Evolutionary conservation across 148 eudicot species (phyloP), one percentile per base, ranked within the genome.

Genomic region (Vaccinium vitisidaea): DNA sequence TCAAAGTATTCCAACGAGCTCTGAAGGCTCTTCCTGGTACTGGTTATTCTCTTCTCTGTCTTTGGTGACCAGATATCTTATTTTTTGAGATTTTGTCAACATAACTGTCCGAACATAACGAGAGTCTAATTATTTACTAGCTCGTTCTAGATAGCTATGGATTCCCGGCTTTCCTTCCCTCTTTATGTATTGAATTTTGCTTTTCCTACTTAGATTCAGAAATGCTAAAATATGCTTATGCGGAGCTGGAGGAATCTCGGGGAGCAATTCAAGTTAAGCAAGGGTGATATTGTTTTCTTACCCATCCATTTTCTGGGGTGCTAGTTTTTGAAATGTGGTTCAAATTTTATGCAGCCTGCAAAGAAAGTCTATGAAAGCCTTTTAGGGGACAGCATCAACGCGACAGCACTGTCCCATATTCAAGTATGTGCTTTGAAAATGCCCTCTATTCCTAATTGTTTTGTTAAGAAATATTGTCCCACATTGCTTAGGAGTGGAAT

Each of bases 1-100:
- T 95, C 76, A 97, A 95, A 91, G 93, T 97, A 85, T 95, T 91
- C 84, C 92, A 90, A 78, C 94, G 98, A 84, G 96, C 98, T 77
- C 76, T 95, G 86, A 95, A 97, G 90, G 99, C 99, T 87, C 98
- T 97, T 90, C 99, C 99, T 61, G 99, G 99, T 97, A 89, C 53
- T 83, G 21, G 67, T 80, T 23, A 32, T 25, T 75, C 81, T 43
- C 77, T 82, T 18, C 85, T 80, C 12, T 82, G 69, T 61, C 79
- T 81, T 81, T 15, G 18, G 75, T 36, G 25, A 77, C 8, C 77
- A 77, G 63, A 39, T n/a, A 23, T 65, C 30, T 65, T 9, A 2
- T 2, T 63, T 63, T 63, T 63, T 63, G 12, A 10, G 71, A 65
- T 23, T 10, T 65, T 16, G 55, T 77, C 25, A 13, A 13, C 63